Percentiles rank a stretch among this genome's conserved stretches.
phyloP scores from a whole-genome alignment of 2,329 filamentous ascomycete genomes.

The Gyromitra esculenta region DNA sequence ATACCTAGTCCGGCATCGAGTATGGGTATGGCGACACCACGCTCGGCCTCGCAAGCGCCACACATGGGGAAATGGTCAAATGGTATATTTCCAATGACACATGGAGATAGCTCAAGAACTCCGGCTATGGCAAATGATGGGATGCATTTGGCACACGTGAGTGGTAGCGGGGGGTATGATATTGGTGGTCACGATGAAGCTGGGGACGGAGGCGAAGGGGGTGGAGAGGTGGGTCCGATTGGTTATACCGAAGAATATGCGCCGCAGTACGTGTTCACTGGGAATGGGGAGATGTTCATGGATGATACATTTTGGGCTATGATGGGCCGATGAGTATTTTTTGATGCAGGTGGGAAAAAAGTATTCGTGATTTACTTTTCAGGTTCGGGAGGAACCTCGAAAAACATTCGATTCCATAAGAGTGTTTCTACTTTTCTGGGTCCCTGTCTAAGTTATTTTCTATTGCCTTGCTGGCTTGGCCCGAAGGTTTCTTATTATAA shows the following conservation, averaged over 20 bases:
- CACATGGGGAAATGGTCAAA: slow-evolving; percentile 28
- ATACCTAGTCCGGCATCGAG: slow-evolving; percentile 13
- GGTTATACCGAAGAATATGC: background rate
- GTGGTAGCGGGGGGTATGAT: slow-evolving; percentile 6
- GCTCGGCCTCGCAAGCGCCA: slow-evolving; percentile 6
- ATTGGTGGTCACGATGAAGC: slow-evolving; percentile 18
- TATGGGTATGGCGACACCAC: slow-evolving; percentile 22
- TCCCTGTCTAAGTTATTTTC: background rate
- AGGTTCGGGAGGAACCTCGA: background rate
- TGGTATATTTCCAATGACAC: slow-evolving; percentile 7
- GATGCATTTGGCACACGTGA: background rate
- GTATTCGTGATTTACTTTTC: slow-evolving; percentile 12
- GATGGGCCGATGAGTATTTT: slow-evolving; percentile 44
- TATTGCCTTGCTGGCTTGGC: background rate
- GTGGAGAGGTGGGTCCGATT: slow-evolving; percentile 9
- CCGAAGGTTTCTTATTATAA: background rate
- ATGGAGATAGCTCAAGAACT: background rate
- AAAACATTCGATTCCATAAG: background rate
- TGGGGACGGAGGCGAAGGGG: slow-evolving; percentile 3
- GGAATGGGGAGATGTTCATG: slow-evolving; percentile 43
- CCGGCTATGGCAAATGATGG: background rate
- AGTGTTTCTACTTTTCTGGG: background rate
- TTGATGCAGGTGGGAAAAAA: slow-evolving; percentile 16
- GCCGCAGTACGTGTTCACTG: slow-evolving; percentile 35
- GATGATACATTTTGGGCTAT: slow-evolving; percentile 50